Base-by-base conservation (phyloP, 768 basidiomycete genomes). In the Mycena venus region DNA sequence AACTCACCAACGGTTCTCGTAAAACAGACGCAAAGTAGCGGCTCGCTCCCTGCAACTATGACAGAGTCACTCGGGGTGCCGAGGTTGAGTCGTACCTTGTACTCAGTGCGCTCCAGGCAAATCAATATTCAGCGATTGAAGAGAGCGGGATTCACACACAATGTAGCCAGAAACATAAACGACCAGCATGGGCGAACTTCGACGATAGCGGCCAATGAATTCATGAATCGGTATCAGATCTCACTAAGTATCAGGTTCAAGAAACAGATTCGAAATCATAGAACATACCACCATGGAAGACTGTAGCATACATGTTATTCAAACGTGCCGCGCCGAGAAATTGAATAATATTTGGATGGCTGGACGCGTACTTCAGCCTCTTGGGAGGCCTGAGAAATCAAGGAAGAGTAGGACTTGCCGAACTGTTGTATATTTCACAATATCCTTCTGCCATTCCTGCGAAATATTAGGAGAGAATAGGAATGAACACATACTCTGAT, bases 311-410 rank as follows among this genome's bases (percentile, higher is more conserved):
- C 15, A 38, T 11, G 15, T 14, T 1, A 38, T 14, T 14, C 11
- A 8, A 49, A 23, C n/a, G 10, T 4, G 36, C 36, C 15, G 36
- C 36, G 10, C 2, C 36, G 15, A 9, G 36, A 14, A 38, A 11
- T 23, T 21, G 47, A 4, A 38, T 4, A 14, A 38, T 2, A 38
- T 38, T 38, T 38, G 36, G 36, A 14, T 38, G 36, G 36, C 36
- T 38, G 4, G 4, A 1, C 11, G 36, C n/a, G n/a, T n/a, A n/a
- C n/a, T n/a, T n/a, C n/a, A 4, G 1, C 4, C 3, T 9, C 4
- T 38, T 38, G 4, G 15, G 2, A 4, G 36, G 1, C n/a, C n/a
- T n/a, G 4, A 2, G 11, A 2, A 38, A 14, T 38, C 1, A 38
- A 38, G 15, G 36, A 2, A 38, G 10, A 11, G 36, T 4, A 38